A percentile compares a stretch with the other conserved stretches of the same genome.
phyloP scores from a whole-genome alignment of 306 rosid genomes.

The Glycine soja region DNA sequence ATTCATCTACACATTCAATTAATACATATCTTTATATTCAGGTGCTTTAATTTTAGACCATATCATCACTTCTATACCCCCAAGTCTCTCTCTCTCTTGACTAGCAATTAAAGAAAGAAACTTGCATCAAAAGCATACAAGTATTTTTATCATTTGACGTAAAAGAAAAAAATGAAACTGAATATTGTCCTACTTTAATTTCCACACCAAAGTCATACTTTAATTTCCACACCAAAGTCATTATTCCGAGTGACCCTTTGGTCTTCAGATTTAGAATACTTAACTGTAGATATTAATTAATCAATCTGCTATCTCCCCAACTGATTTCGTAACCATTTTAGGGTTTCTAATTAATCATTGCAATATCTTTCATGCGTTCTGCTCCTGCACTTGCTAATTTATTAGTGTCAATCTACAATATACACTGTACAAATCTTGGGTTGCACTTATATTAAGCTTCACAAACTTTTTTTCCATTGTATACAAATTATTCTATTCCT shows the following conservation, averaged over 20 bases:
- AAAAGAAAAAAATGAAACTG: slow-evolving; percentile 48
- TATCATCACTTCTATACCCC: neutral
- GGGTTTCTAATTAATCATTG: neutral
- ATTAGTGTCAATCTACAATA: no score
- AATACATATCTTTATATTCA: no score
- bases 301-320: neutral
- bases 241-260: slow-evolving; percentile 4
- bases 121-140: slow-evolving; percentile 63
- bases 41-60: no score
- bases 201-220: slow-evolving; percentile 25
- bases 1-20: no score
- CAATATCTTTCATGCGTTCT: no score
- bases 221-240: slow-evolving; percentile 33
- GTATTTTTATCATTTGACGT: slow-evolving; percentile 49
- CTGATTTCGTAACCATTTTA: slow-evolving; percentile 16
- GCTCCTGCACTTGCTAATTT: no score
- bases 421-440: slow-evolving; percentile 4
- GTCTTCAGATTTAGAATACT: slow-evolving; percentile 26
- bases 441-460: neutral
- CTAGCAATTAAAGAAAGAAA: slow-evolving; percentile 24
- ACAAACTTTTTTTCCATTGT: neutral
- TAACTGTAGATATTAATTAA: neutral
- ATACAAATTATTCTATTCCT: slow-evolving; percentile 16
- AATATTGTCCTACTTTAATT: slow-evolving; percentile 52
- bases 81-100: neutral